A percentile compares a stretch with the other conserved stretches of the same genome.
phyloP scores from a whole-genome alignment of 1,284 basidiomycete genomes.

The Tilletia indica region DNA sequence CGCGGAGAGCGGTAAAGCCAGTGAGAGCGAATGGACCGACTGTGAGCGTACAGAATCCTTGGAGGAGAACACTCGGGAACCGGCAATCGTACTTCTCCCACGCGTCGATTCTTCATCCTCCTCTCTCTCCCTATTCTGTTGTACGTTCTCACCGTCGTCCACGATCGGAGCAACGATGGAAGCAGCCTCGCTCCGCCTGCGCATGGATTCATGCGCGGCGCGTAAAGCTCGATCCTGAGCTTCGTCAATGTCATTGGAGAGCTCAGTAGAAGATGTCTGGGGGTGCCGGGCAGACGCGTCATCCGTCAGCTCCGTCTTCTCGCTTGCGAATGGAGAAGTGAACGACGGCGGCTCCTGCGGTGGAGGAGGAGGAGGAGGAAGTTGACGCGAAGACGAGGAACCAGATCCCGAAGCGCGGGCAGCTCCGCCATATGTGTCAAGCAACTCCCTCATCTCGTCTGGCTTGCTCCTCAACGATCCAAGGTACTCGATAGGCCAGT shows the following conservation, averaged over 20 bases:
- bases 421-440: conserved; percentile 30
- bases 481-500: conserved; percentile 81
- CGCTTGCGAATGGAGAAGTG: not conserved
- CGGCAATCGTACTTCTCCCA: not conserved
- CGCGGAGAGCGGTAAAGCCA: conserved; percentile 25
- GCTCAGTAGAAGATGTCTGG: not conserved
- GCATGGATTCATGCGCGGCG: conserved; percentile 14
- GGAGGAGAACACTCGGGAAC: not conserved
- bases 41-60: conserved; percentile 21
- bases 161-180: not conserved
- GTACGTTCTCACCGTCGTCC: not conserved
- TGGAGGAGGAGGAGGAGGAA: not conserved
- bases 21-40: conserved; percentile 37
- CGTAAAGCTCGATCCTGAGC: conserved; percentile 12
- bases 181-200: not conserved
- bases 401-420: not conserved
- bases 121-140: not conserved
- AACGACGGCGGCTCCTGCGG: not conserved
- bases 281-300: too few relatives aligned
- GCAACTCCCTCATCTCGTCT: conserved; percentile 66
- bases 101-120: not conserved
- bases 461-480: conserved; percentile 65
- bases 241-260: conserved; percentile 1
- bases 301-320: too few relatives aligned
- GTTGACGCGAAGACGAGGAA: not conserved